A percentile compares a stretch with the other conserved stretches of the same genome.
phyloP scores from a whole-genome alignment of 2,329 filamentous ascomycete species.

The Stemphylium lycopersici region DNA sequence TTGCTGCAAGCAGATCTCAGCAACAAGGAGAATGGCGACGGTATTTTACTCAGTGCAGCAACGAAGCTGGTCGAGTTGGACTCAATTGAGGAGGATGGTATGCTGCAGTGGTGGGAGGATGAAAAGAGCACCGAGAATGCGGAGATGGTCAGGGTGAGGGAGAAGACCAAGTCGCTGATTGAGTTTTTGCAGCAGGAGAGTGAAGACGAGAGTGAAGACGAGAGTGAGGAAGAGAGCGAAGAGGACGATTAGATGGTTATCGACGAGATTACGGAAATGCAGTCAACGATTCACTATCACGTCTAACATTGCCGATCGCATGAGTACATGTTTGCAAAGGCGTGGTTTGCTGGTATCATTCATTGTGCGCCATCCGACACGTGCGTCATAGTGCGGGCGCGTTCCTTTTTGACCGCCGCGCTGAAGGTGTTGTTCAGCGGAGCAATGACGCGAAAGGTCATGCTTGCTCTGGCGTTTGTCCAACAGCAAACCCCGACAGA shows the following conservation, averaged over 20 bases:
- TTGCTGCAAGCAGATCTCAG: slow-evolving; percentile 81
- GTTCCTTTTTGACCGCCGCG: neutral
- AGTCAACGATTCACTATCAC: neutral
- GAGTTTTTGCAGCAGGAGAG: slow-evolving; percentile 80
- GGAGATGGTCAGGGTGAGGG: slow-evolving; percentile 72
- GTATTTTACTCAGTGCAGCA: slow-evolving; percentile 75
- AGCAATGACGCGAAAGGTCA: neutral
- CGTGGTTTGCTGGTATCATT: no score
- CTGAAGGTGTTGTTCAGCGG: no score
- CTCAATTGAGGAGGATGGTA: slow-evolving; percentile 85
- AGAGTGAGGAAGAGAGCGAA: slow-evolving; percentile 64
- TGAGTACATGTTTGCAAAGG: neutral
- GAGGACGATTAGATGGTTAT: slow-evolving; percentile 49
- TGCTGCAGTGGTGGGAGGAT: slow-evolving; percentile 88
- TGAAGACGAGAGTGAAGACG: slow-evolving; percentile 70
- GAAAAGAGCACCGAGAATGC: slow-evolving; percentile 70
- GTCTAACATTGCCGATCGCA: neutral
- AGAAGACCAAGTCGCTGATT: slow-evolving; percentile 77
- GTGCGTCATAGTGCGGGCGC: neutral
- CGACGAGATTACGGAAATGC: neutral
- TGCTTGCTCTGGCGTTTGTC: neutral
- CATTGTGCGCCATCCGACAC: no score
- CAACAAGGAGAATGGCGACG: slow-evolving; percentile 66
- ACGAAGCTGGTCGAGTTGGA: slow-evolving; percentile 88
- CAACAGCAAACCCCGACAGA: neutral